phyloP scores from a whole-genome alignment of 768 basidiomycete species.

The Hygrocybe coccinea region DNA sequence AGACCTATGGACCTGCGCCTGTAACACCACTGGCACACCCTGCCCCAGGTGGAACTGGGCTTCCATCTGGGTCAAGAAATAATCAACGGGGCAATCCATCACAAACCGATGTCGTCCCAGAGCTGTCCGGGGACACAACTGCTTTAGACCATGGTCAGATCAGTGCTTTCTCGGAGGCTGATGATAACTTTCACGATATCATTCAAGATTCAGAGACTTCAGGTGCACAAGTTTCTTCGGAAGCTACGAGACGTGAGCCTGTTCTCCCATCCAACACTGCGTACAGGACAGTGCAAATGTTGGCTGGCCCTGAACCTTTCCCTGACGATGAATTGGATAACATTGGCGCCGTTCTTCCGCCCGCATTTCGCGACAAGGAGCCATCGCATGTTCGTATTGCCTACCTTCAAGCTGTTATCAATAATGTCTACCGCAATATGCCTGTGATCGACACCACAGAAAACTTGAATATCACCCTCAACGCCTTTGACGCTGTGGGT shows the following conservation, averaged over 20 bases:
- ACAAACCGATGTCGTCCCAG: neutral
- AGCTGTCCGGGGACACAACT: neutral
- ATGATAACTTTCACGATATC: neutral
- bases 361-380: neutral
- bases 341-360: neutral
- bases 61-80: neutral
- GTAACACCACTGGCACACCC: neutral
- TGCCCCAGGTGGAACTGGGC: neutral
- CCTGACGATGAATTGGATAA: neutral
- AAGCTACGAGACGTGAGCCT: neutral
- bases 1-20: neutral
- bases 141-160: neutral
- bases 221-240: neutral
- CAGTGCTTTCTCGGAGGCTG: neutral
- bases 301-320: neutral
- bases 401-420: constrained; percentile 14
- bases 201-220: neutral
- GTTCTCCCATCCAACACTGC: neutral
- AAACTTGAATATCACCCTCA: constrained; percentile 8
- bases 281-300: neutral
- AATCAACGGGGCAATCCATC: neutral
- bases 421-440: constrained; percentile 11
- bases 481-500: constrained; percentile 7
- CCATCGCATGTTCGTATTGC: constrained; percentile 10
- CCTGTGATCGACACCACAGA: constrained; percentile 9